Percentiles rank a stretch among this genome's conserved stretches.
phyloP scores from a whole-genome alignment of 148 eudicot species.

The Diospyros lotus region DNA sequence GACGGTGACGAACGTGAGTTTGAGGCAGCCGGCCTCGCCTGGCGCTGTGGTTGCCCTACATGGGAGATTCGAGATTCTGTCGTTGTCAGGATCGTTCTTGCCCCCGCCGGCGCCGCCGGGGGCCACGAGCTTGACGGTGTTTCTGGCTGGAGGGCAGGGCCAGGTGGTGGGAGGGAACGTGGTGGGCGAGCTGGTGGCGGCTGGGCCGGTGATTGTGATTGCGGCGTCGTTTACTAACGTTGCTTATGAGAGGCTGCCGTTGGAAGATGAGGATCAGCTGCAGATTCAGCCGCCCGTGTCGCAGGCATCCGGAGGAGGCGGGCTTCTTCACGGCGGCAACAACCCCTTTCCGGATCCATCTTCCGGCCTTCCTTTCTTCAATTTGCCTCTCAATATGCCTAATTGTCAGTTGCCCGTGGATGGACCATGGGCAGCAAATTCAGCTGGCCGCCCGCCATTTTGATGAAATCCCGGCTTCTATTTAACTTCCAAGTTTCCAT shows the following conservation, averaged over 20 bases:
- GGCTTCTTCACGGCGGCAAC: conserved; percentile 4
- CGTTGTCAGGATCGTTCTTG: conserved; percentile 55
- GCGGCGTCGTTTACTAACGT: conserved; percentile 72
- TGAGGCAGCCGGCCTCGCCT: conserved; percentile 56
- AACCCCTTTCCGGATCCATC: conserved; percentile 51
- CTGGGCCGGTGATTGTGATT: conserved; percentile 67
- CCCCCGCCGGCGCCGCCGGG: conserved; percentile 83
- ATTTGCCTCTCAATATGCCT: conserved; percentile 53
- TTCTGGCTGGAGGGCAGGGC: conserved; percentile 75
- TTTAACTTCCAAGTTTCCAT: too few species aligned
- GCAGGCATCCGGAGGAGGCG: conserved; percentile 14
- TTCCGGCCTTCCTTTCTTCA: conserved; percentile 58
- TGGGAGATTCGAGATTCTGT: conserved; percentile 67
- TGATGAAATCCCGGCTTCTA: too few species aligned
- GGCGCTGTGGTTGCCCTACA: conserved; percentile 54
- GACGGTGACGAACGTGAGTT: conserved; percentile 58
- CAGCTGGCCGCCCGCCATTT: too few species aligned
- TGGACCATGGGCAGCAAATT: too few species aligned
- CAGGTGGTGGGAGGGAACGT: conserved; percentile 77
- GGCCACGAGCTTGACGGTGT: conserved; percentile 59
- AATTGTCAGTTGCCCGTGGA: conserved; percentile 27
- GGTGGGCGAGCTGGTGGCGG: conserved; percentile 59
- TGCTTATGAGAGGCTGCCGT: conserved; percentile 63
- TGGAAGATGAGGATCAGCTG: conserved; percentile 49
- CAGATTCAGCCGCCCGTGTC: conserved; percentile 39